Conservation (phyloP, 2,329 filamentous ascomycete genomes). For the Cladophialophora chaetospira region DNA sequence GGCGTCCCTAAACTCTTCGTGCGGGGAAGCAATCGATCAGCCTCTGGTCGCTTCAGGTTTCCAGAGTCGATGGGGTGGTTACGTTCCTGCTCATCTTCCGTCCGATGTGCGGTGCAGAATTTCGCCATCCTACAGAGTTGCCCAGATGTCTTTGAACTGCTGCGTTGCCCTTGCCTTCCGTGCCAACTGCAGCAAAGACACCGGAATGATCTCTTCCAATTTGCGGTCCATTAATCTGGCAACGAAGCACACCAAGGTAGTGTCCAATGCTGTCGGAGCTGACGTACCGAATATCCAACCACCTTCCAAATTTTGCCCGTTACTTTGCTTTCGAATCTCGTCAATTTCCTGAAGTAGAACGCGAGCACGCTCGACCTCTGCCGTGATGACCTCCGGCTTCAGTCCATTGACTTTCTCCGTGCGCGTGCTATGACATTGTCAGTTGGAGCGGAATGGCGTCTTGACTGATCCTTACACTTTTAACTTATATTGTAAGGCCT, state of each 20-base stretch:
- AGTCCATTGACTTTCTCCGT: conserved; percentile 3
- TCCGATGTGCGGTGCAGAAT: background rate
- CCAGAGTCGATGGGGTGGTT: background rate
- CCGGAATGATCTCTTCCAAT: conserved; percentile 4
- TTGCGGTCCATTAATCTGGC: conserved; percentile 6
- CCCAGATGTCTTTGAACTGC: conserved; percentile 1
- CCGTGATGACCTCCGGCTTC: background rate
- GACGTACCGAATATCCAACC: conserved; percentile 6
- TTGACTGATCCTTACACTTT: conserved; percentile 4
- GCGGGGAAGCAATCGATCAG: background rate
- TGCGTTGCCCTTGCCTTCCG: background rate
- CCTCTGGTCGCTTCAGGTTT: background rate
- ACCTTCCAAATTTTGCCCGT: background rate
- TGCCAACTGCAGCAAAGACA: conserved; percentile 1
- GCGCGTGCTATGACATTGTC: background rate
- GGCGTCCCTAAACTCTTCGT: background rate
- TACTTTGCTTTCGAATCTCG: background rate
- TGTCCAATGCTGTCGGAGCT: conserved; percentile 6
- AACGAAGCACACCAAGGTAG: conserved; percentile 4
- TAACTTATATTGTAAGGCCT: conserved; percentile 15
- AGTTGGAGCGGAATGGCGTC: background rate
- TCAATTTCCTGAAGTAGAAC: conserved; percentile 1
- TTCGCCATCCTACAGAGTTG: background rate
- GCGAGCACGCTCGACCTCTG: background rate
- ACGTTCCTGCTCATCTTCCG: background rate